Evolutionary conservation across 495 filamentous ascomycete genomes (phyloP).

Genomic region (Tetracladium setigerum): DNA sequence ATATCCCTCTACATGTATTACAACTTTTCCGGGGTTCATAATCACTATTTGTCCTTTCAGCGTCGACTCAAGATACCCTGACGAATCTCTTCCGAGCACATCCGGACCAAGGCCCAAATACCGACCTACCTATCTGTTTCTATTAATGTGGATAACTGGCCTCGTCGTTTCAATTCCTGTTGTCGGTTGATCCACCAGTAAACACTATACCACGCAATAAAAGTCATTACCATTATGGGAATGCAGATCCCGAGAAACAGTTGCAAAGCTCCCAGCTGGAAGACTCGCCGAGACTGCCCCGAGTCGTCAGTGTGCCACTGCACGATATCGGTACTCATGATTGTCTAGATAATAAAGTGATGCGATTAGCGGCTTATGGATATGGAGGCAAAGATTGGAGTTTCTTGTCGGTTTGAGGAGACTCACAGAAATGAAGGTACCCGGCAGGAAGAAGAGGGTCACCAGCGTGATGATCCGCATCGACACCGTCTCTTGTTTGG

Average conservation of each 20-base stretch:
- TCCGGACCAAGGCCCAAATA: no score
- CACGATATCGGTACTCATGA: slow-evolving; percentile 27
- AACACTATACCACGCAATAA: not conserved
- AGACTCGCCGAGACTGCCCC: slow-evolving; percentile 3
- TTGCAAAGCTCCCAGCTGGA: slow-evolving; percentile 10
- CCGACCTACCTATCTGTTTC: no score
- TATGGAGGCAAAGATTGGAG: not conserved
- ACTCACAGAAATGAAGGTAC: slow-evolving; percentile 35
- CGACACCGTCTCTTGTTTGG: slow-evolving; percentile 24
- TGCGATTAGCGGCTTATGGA: not conserved
- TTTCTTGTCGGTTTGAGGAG: slow-evolving; percentile 1
- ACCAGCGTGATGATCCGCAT: slow-evolving; percentile 38
- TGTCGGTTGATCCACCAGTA: slow-evolving; percentile 2
- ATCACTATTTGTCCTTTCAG: no score
- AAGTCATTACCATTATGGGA: slow-evolving; percentile 8
- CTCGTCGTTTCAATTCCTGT: not conserved
- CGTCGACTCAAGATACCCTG: no score
- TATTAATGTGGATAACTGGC: no score
- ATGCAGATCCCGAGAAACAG: slow-evolving; percentile 16
- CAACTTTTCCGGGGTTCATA: no score
- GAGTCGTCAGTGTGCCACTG: slow-evolving; percentile 9
- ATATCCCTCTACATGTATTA: no score
- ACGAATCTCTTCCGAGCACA: no score
- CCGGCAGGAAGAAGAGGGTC: slow-evolving; percentile 35
- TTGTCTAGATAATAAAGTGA: slow-evolving; percentile 14